phyloP scores from a whole-genome alignment of 805 yeast species.

The Nakazawaea siamensis region DNA sequence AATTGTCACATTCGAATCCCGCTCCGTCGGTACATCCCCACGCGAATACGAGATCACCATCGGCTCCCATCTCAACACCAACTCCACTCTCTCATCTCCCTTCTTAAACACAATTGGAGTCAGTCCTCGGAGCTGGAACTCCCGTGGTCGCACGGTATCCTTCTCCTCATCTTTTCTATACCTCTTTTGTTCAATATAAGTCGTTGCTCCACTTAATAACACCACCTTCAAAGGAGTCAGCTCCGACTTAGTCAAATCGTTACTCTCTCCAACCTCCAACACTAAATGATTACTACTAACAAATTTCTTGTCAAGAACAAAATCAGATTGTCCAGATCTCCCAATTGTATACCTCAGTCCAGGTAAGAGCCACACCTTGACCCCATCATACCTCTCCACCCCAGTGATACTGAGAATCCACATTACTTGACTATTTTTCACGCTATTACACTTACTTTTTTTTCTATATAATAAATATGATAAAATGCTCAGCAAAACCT shows the following conservation, averaged over 20 bases:
- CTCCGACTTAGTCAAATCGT: neutral
- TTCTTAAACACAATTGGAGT: conserved; percentile 2
- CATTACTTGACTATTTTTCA: too few species aligned
- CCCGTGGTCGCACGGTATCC: conserved; percentile 5
- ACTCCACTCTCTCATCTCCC: conserved; percentile 1
- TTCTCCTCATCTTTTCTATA: conserved; percentile 1
- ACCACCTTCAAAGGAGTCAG: conserved; percentile 3
- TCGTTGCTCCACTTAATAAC: conserved; percentile 7
- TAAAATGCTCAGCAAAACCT: too few species aligned
- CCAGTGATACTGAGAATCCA: conserved; percentile 4
- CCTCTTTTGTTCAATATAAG: conserved; percentile 5
- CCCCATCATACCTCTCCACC: neutral
- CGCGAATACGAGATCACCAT: conserved; percentile 5
- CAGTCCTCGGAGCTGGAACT: neutral
- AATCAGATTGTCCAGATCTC: conserved; percentile 1
- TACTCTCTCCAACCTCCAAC: conserved; percentile 1
- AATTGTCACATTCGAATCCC: neutral
- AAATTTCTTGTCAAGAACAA: conserved; percentile 2
- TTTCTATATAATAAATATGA: neutral
- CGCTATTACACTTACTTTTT: neutral
- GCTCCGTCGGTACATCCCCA: neutral
- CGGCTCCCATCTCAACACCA: conserved; percentile 3
- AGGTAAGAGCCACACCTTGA: conserved; percentile 4
- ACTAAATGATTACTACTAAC: conserved; percentile 5
- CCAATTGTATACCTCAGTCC: conserved; percentile 2